phyloP scores from a whole-genome alignment of 2,329 filamentous ascomycete genomes.

The Colletotrichum graminicola region DNA sequence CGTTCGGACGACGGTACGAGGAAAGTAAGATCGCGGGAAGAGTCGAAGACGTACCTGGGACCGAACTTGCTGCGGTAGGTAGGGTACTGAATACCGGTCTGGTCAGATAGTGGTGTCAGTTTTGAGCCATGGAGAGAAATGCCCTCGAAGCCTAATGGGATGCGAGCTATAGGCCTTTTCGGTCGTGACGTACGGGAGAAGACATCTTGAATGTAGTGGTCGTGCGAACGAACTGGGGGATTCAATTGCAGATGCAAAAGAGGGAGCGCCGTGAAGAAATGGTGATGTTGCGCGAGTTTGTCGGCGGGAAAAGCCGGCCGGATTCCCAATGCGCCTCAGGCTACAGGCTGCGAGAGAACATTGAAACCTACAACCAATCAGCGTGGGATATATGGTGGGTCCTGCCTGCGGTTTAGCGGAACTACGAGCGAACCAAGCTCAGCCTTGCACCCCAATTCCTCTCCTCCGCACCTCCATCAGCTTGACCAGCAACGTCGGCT shows the following conservation, averaged over 20 bases:
- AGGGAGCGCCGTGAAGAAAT: slow-evolving; percentile 37
- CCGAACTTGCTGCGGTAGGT: slow-evolving; percentile 66
- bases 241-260: slow-evolving; percentile 53
- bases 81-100: slow-evolving; percentile 35
- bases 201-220: slow-evolving; percentile 55
- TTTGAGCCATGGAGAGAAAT: background rate
- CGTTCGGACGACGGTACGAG: background rate
- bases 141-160: background rate
- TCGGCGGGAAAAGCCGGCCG: slow-evolving; percentile 43
- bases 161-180: background rate
- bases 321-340: slow-evolving; percentile 42
- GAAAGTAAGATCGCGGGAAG: background rate
- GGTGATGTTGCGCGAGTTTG: slow-evolving; percentile 43
- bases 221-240: slow-evolving; percentile 47
- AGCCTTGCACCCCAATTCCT: slow-evolving; percentile 30
- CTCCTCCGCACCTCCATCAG: slow-evolving; percentile 17
- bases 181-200: slow-evolving; percentile 52
- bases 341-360: slow-evolving; percentile 32
- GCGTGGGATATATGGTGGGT: background rate
- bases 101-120: slow-evolving; percentile 10
- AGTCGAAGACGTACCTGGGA: slow-evolving; percentile 67
- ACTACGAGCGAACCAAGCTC: slow-evolving; percentile 12
- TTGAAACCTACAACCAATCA: slow-evolving; percentile 35
- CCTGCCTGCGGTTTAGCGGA: slow-evolving; percentile 1
- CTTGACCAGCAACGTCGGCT: background rate